Evolutionary conservation across 345 rosid genomes (phyloP).

Genomic region (Corchorus olitorius): DNA sequence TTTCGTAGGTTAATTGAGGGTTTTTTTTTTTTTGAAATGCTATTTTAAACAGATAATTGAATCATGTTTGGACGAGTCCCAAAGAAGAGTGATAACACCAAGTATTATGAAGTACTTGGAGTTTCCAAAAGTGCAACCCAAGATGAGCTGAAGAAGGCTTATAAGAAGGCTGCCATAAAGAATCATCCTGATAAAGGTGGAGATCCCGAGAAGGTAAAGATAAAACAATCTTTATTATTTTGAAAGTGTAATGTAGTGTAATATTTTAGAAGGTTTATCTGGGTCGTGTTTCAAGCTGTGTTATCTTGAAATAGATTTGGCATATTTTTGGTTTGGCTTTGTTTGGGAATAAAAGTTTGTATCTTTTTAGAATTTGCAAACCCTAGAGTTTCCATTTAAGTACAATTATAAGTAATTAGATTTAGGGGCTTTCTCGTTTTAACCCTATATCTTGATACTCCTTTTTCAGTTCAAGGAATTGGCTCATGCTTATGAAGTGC

Average conservation of each 20-base stretch:
- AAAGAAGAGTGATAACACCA: constrained; percentile 38
- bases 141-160: constrained; percentile 67
- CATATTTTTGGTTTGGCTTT: not conserved
- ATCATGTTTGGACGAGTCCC: constrained; percentile 58
- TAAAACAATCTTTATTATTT: not conserved
- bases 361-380: not conserved
- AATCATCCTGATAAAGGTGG: constrained; percentile 78
- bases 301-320: not conserved
- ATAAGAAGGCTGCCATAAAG: constrained; percentile 57
- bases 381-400: too few species aligned
- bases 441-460: constrained; percentile 6
- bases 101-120: constrained; percentile 51
- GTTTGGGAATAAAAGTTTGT: not conserved
- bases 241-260: not conserved
- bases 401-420: not conserved
- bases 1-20: not conserved
- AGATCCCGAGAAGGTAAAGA: constrained; percentile 59
- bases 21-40: not conserved
- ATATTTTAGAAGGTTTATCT: not conserved
- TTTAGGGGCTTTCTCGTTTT: not conserved
- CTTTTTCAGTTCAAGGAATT: constrained; percentile 59
- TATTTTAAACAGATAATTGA: not conserved
- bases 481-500: constrained; percentile 73
- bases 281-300: not conserved
- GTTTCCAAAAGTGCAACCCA: constrained; percentile 46